phyloP scores from a whole-genome alignment of 1,284 basidiomycete genomes.

The Sphaerobolus stellatus region DNA sequence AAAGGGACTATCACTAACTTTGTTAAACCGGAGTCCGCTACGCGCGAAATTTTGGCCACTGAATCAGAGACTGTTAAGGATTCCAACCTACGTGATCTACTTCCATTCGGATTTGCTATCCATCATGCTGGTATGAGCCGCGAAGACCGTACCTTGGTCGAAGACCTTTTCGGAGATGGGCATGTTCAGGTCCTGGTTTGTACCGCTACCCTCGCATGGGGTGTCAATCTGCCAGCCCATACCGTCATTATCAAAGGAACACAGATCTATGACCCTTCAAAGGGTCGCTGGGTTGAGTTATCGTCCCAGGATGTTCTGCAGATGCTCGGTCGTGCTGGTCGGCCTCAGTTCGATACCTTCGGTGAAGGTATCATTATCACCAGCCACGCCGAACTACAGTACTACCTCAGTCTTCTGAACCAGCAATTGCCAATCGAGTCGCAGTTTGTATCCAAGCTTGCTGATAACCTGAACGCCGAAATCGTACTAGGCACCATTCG shows the following conservation, averaged over 20 bases:
- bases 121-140: conserved; percentile 99
- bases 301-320: conserved; percentile 97
- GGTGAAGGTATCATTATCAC: conserved; percentile 99
- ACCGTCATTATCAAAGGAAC: conserved; percentile 99
- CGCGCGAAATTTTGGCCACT: conserved; percentile 82
- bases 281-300: conserved; percentile 95
- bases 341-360: conserved; percentile 96
- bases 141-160: conserved; percentile 89
- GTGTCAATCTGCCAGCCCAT: conserved; percentile 97
- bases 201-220: conserved; percentile 98
- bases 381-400: conserved; percentile 95
- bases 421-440: conserved; percentile 97
- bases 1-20: conserved; percentile 96
- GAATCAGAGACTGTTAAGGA: conserved; percentile 88
- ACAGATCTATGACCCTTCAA: conserved; percentile 98
- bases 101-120: conserved; percentile 97
- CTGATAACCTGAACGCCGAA: conserved; percentile 97
- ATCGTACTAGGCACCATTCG: conserved; percentile 95
- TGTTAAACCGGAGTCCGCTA: conserved; percentile 87
- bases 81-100: conserved; percentile 80
- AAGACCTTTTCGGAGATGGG: conserved; percentile 93
- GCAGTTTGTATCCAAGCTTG: conserved; percentile 90
- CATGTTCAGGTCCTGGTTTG: conserved; percentile 94
- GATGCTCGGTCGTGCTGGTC: conserved; percentile 97
- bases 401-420: conserved; percentile 92